A percentile compares a stretch with the other conserved stretches of the same genome.
Conservation (phyloP, 1,284 basidiomycete genomes). For the Ceratobasidium sp. region DNA sequence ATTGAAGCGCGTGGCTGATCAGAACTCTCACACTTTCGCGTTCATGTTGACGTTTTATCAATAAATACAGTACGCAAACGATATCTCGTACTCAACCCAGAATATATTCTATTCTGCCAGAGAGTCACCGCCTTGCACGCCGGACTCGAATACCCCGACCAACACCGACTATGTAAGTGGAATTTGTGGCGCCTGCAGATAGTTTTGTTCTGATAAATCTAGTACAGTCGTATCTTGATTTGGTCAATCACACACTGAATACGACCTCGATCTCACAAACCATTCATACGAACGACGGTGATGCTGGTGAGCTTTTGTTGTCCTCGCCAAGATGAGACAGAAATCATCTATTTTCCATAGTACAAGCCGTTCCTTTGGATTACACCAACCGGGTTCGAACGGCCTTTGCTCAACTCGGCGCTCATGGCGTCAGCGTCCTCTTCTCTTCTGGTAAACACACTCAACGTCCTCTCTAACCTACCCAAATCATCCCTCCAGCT, state of each 20-base stretch:
- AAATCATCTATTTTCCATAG: too few relatives aligned
- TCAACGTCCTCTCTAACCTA: too few relatives aligned
- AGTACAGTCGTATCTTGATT: slow-evolving; percentile 55
- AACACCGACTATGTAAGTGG: slow-evolving; percentile 53
- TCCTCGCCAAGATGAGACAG: too few relatives aligned
- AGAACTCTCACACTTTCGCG: too few relatives aligned
- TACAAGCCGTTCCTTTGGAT: slow-evolving; percentile 44
- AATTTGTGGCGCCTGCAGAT: slow-evolving; percentile 59
- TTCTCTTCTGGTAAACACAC: slow-evolving; percentile 47
- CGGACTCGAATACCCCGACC: slow-evolving; percentile 51
- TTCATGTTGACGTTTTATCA: too few relatives aligned
- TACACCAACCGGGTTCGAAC: slow-evolving; percentile 49
- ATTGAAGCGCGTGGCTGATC: slow-evolving; percentile 52
- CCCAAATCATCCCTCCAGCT: too few relatives aligned
- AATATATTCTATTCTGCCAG: slow-evolving; percentile 52
- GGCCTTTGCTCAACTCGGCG: slow-evolving; percentile 48
- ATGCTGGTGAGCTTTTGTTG: slow-evolving; percentile 25
- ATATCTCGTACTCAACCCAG: slow-evolving; percentile 50
- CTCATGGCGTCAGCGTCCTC: slow-evolving; percentile 49
- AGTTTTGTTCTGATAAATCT: slow-evolving; percentile 71
- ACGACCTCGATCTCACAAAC: slow-evolving; percentile 25
- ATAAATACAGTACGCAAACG: slow-evolving; percentile 3
- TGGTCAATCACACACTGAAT: slow-evolving; percentile 32
- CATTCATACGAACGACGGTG: slow-evolving; percentile 43
- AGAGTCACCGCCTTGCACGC: slow-evolving; percentile 50